Evolutionary conservation across 2,329 filamentous ascomycete genomes (phyloP), one percentile per base, ranked within the genome.

Genomic region (Aspergillus persii): DNA sequence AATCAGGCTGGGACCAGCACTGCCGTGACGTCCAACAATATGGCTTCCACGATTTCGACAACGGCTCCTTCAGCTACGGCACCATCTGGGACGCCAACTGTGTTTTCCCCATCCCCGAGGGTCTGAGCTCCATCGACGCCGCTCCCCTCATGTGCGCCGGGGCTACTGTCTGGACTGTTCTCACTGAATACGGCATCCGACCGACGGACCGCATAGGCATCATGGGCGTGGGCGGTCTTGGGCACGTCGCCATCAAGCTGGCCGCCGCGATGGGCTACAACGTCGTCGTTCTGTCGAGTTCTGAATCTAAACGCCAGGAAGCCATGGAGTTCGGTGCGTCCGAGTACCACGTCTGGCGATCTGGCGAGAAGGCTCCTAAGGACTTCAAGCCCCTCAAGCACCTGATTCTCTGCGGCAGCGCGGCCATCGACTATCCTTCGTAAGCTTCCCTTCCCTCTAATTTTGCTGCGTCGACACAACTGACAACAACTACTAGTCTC

Each of bases 171-270:
- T 76, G 67, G 70, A 82, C 81, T 1, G 89, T 89, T 0, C 76
- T 93, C 5, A 84, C 82, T 48, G 79, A 86, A n/a, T 85, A 69
- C 58, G 61, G 59, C 57, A 85, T 89, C 3, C 85, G 85, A 1
- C 85, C 87, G 0, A 89, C 87, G 3, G 89, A 89, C 71, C 80
- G 76, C 5, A 87, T 92, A 1, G 89, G 84, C 1, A 83, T 92
- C 54, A 78, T 90, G 7, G 88, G 89, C 4, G 77, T 91, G 5
- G 89, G 89, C 12, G 89, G 89, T 0, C 77, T 91, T 0, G 89
- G 89, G 0, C 88, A 92, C 66, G 86, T 91, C 61, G 89, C 83
- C 0, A 72, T 92, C 12, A 81, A 90, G 62, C 90, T 83, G 71
- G 86, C 88, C 0, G 84, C 83, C 63, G 88, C 88, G 1, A 78